These are phyloP conservation scores for Tuber aestivum DNA, from an alignment of 495 filamentous ascomycete species.

Conservation along the genomic window DNA sequence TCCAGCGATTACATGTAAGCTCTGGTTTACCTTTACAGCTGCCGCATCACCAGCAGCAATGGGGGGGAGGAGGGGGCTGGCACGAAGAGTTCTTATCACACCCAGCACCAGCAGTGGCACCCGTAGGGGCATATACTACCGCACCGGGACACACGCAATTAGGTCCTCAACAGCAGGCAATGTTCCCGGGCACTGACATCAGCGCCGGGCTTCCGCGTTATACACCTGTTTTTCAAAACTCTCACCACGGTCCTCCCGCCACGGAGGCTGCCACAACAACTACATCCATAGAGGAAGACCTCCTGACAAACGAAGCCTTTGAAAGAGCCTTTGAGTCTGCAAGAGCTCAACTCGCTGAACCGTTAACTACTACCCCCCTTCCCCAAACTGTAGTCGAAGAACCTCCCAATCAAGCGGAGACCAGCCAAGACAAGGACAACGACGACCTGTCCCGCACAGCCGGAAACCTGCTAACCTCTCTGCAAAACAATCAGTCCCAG, in stretches of 20 bases:
- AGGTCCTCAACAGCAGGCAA: neutral
- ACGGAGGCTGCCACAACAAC: constrained; percentile 1
- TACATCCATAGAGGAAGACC: constrained; percentile 4
- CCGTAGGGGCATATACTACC: constrained; percentile 28
- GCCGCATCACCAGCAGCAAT: constrained; percentile 24
- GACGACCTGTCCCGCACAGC: constrained; percentile 69
- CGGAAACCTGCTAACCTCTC: constrained; percentile 61
- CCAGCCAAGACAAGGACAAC: constrained; percentile 29
- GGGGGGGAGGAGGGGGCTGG: constrained; percentile 16
- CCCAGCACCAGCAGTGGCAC: constrained; percentile 39
- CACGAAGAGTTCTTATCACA: constrained; percentile 25
- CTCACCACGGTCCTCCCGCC: neutral
- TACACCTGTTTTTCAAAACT: neutral
- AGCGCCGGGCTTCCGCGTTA: neutral
- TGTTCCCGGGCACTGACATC: neutral
- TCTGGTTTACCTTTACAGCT: constrained; percentile 20
- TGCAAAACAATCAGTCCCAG: constrained; percentile 59
- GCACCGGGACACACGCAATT: neutral
- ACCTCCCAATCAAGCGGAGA: constrained; percentile 52
- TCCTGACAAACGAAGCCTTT: constrained; percentile 24
- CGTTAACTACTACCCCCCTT: constrained; percentile 2
- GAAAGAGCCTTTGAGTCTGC: constrained; percentile 43
- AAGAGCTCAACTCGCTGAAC: constrained; percentile 12
- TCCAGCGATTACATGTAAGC: constrained; percentile 35
- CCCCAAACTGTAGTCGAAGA: constrained; percentile 31